phyloP scores from a whole-genome alignment of 2,329 filamentous ascomycete species.

The Cladosporium sp. region DNA sequence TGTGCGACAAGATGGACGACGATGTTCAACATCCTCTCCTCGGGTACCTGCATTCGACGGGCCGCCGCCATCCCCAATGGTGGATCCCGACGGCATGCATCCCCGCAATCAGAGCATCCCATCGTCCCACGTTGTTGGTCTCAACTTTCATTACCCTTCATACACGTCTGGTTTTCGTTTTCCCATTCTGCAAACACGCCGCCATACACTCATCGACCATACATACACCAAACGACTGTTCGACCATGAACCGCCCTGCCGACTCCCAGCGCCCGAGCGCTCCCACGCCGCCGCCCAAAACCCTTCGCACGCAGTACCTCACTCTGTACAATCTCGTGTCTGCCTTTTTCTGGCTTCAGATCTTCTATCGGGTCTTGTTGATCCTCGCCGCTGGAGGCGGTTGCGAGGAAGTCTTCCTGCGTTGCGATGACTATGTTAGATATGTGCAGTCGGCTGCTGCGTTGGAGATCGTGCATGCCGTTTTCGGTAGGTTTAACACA shows the following conservation, averaged over 20 bases:
- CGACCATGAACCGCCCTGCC: conserved; percentile 24
- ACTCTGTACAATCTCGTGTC: conserved; percentile 80
- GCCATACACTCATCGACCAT: no score
- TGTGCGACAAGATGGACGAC: no score
- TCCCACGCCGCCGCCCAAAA: conserved; percentile 27
- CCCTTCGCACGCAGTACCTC: conserved; percentile 55
- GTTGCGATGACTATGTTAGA: conserved; percentile 64
- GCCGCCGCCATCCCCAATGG: no score
- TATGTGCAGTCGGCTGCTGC: conserved; percentile 80
- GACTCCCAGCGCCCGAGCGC: conserved; percentile 21
- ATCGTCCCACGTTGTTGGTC: neutral
- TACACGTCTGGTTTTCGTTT: no score
- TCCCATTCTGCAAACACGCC: no score
- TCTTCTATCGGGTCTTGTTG: conserved; percentile 66
- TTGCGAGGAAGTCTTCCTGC: conserved; percentile 56
- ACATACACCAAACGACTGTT: no score
- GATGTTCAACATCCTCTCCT: no score
- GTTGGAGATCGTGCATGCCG: conserved; percentile 78
- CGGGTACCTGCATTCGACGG: no score
- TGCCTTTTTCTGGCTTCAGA: conserved; percentile 70
- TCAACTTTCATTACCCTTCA: neutral
- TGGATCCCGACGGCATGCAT: no score
- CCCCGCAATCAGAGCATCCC: no score
- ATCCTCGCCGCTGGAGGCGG: conserved; percentile 38
- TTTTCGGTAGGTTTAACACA: conserved; percentile 62